Conservation (phyloP, 2,329 filamentous ascomycete species). For the Fusarium secorum region DNA sequence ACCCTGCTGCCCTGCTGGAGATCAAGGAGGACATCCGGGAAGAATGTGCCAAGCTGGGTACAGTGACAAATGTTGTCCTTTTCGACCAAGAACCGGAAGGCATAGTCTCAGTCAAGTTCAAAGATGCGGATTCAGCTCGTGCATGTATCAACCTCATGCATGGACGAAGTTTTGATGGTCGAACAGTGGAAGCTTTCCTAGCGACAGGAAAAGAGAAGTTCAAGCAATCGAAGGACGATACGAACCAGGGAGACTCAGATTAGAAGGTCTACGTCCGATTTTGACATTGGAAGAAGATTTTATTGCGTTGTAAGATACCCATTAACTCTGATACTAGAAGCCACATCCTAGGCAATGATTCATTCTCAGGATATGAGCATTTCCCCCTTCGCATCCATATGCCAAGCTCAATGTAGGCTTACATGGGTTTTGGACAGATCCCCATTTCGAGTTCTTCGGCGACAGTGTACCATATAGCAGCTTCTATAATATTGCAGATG, state of each 20-base stretch:
- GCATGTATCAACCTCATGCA: conserved; percentile 80
- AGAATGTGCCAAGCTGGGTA: conserved; percentile 85
- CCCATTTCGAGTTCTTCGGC: conserved; percentile 54
- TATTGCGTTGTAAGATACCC: conserved; percentile 42
- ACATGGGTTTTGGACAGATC: conserved; percentile 17
- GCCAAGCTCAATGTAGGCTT: not conserved
- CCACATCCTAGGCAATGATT: conserved; percentile 1
- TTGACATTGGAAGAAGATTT: conserved; percentile 5
- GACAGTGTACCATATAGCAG: conserved; percentile 73
- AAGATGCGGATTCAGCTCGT: conserved; percentile 72
- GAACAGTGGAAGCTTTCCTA: conserved; percentile 74
- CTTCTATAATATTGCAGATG: conserved; percentile 74
- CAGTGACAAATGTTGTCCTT: conserved; percentile 88
- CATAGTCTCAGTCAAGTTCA: conserved; percentile 85
- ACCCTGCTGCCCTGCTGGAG: conserved; percentile 82
- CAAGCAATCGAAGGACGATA: conserved; percentile 69
- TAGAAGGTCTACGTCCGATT: conserved; percentile 16
- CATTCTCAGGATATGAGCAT: not conserved
- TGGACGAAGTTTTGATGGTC: conserved; percentile 79
- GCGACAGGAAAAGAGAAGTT: conserved; percentile 77
- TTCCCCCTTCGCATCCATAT: not conserved
- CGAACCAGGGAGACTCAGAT: conserved; percentile 54
- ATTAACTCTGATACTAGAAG: conserved; percentile 17
- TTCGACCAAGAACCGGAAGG: conserved; percentile 88
- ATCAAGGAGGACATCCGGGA: conserved; percentile 95